Evolutionary conservation across 192 early-diverging fungal species (phyloP), one percentile per base, ranked within the genome.

Genomic region (Backusella circina): DNA sequence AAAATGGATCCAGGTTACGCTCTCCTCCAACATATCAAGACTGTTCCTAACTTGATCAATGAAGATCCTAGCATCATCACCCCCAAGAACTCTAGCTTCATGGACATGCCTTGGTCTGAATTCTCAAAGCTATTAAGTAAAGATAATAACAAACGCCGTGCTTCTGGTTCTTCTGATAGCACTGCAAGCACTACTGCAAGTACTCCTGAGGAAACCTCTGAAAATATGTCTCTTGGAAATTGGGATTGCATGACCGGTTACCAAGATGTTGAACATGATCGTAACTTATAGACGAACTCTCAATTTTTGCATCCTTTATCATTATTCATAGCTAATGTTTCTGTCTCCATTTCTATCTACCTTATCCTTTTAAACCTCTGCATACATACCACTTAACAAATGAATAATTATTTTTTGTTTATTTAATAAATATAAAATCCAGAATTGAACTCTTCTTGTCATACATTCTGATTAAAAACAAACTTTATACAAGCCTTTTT

Each of bases 1-100:
- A 74, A 61, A 72, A 82, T 82, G 81, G 81, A 82, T 79, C 81
- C 81, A 71, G 81, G 81, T 13, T 70, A 79, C 28, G 50, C 75
- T 38, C 71, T 82, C 30, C 74, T 82, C 32, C 74, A 79, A 65
- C 77, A 82, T 21, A 74, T 82, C 61, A 82, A 82, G 77, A 78
- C 73, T 39, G 61, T 82, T 23, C 81, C 81, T 21, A 82, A 82
- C 50, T 64, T 82, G 30, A 78, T 82, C 38, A 79, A 78, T 67
- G 81, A 82, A 51, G 81, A 82, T 64, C 81, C 81, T 50, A 51
- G 73, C 7, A 79, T 79, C 33, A 71, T 18, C 28, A 82, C 81
- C 28, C 81, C 81, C 28, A 78, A 82, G 41, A 82, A 78, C 33
- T 78, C 81, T 35, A 73, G 71, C 32, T 82, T 82, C 47, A 79